Base-by-base conservation (phyloP, 352 stramenopile genomes). In the Phytophthora pisi region DNA sequence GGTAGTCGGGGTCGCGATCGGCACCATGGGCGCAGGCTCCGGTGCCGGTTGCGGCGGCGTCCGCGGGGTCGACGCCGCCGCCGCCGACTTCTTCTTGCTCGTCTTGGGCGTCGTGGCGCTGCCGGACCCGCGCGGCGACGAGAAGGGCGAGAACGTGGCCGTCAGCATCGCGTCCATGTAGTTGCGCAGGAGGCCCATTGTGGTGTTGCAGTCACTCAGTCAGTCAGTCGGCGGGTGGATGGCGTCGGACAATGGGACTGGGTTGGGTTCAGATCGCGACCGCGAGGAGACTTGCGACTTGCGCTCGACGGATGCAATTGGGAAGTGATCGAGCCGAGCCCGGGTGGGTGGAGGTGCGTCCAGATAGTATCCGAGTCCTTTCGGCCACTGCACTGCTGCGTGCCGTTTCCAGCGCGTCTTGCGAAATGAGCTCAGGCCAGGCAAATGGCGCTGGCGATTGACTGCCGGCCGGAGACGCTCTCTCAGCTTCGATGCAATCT, bases 141-240 rank as follows among this genome's bases (percentile, higher is more conserved):
- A 67, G 34, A 73, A 71, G n/a, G 67, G 62, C 10, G 67, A 66
- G 7, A 67, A 46, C 2, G 74, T 73, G 61, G 61, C 64, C 24
- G 67, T 64, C 8, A 79, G 55, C 54, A 77, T 56, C 20, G 71
- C 70, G 58, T 77, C 70, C 60, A 79, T 64, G 52, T 72, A 81
- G 18, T 43, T 68, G 53, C 74, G 68, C 16, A 82, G 64, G 24
- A 74, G 68, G 8, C 71, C 71, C 71, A 79, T 79, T 31, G 9
- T 64, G 20, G 52, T 46, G 20, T 1, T 20, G 20, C 20, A 20
- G 20, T 20, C 20, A 20, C 20, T 20, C 20, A 20, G 20, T 20
- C 20, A 20, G 20, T 20, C 20, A 20, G 20, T 20, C 20, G 20
- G 20, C 20, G 20, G 20, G 20, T 20, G 20, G 20, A 1, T 20